A percentile compares a stretch with the other conserved stretches of the same genome.
Evolutionary conservation across 768 basidiomycete species (phyloP).

Genomic region (Lyophyllum shimeji): DNA sequence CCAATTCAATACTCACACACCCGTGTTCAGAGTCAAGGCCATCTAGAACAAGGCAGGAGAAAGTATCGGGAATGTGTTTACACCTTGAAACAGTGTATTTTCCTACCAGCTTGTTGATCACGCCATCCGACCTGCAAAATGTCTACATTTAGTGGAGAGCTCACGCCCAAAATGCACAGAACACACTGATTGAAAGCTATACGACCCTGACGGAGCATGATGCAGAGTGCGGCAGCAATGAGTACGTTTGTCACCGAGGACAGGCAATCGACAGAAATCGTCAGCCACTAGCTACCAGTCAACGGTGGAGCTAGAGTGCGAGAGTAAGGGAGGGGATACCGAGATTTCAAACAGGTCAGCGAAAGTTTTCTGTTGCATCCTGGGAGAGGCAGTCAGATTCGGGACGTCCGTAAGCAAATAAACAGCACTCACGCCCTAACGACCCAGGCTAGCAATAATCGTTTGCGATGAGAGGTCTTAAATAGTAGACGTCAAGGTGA

Average conservation of each 20-base stretch:
- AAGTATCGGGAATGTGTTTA: not conserved
- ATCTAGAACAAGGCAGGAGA: slow-evolving; percentile 32
- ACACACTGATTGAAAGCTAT: slow-evolving; percentile 50
- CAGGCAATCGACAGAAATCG: slow-evolving; percentile 50
- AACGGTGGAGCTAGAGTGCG: not conserved
- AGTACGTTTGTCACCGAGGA: slow-evolving; percentile 47
- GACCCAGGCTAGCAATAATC: slow-evolving; percentile 35
- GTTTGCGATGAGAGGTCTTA: not conserved
- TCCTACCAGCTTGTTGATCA: slow-evolving; percentile 49
- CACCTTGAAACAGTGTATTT: not conserved
- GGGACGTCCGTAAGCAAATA: not conserved
- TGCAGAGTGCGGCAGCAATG: slow-evolving; percentile 46
- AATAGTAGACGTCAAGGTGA: not conserved
- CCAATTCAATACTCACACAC: slow-evolving; percentile 31
- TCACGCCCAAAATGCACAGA: not conserved
- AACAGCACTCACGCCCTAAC: slow-evolving; percentile 34
- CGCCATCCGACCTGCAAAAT: slow-evolving; percentile 40
- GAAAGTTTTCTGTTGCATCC: slow-evolving; percentile 39
- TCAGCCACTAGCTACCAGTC: slow-evolving; percentile 33
- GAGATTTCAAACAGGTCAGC: slow-evolving; percentile 31
- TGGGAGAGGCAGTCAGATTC: slow-evolving; percentile 9
- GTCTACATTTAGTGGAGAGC: not conserved
- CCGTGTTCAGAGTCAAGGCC: slow-evolving; percentile 53
- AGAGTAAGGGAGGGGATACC: slow-evolving; percentile 17
- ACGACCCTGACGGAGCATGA: slow-evolving; percentile 44